Evolutionary conservation across 108 stramenopile species (phyloP), one percentile per base, ranked within the genome.

Genomic region (Nitzschia putrida): DNA sequence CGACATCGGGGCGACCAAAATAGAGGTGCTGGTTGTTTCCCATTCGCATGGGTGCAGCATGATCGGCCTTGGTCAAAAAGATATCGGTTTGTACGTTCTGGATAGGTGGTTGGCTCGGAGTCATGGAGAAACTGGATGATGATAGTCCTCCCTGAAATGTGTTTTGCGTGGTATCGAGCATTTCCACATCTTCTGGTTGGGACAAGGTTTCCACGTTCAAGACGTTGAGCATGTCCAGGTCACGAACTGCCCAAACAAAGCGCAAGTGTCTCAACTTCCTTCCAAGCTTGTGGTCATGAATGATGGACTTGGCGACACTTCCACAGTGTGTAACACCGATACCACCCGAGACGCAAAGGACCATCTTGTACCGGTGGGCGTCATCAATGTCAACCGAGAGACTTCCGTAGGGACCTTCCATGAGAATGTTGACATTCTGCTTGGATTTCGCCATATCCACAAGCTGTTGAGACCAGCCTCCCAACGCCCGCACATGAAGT

Each of bases 331-430:
- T 77, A 11, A 83, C 66, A n/a, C 85, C 85, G 43, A 86, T 81
- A 7, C 85, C 85, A 9, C 85, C 85, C 16, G 72, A 64, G 38
- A 83, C 44, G 22, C 80, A 66, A 42, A 86, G 49, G 4, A 82
- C 60, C 59, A 71, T 64, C 25, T 76, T 61, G 74, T 83, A 83
- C 2, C 72, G 61, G 16, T 71, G 25, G n/a, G 67, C 42, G 20
- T 50, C 53, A 12, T 55, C 60, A 11, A 83, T 47, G 39, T 86
- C 82, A 18, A 86, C 64, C 37, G 65, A 52, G 10, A 71, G 20
- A 29, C 45, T 53, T 12, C 82, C 85, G 51, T 80, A 83, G 0
- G 85, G 81, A 13, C 85, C 85, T 37, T 83, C 79, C 13, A 86
- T 16, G 9, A 81, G 45, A 23, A 83, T 68, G 0, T 40, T 14